A percentile compares a stretch with the other conserved stretches of the same genome.
These are phyloP conservation scores for Boletus tomentosulus DNA, from an alignment of 768 basidiomycete species.

Conservation along the genomic window DNA sequence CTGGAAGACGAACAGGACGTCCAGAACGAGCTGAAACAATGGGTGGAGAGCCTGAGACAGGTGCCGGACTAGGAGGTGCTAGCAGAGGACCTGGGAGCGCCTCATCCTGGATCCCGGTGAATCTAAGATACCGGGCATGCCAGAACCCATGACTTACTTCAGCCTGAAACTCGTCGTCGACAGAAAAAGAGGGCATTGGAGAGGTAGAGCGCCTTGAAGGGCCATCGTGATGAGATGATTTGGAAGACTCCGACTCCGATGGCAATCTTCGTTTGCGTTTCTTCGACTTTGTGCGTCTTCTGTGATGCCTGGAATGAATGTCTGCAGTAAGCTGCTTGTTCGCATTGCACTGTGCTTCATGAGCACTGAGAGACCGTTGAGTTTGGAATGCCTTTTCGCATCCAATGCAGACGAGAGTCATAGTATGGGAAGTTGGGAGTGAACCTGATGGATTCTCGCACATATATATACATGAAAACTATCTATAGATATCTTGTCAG, in stretches of 20 bases:
- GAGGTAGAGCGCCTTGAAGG: background rate
- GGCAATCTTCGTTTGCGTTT: background rate
- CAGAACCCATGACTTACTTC: too few species aligned
- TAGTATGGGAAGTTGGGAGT: too few species aligned
- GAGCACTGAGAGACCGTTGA: background rate
- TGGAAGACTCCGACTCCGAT: background rate
- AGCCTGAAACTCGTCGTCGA: too few species aligned
- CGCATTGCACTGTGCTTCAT: background rate
- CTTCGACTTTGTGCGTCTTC: background rate
- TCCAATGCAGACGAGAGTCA: background rate
- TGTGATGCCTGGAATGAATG: background rate
- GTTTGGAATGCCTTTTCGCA: background rate
- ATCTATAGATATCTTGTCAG: too few species aligned
- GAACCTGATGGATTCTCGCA: background rate
- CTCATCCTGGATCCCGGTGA: too few species aligned
- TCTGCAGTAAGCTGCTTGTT: background rate
- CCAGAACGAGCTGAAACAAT: conserved; percentile 1
- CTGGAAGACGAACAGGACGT: background rate
- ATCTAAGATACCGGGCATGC: too few species aligned
- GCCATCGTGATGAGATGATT: background rate
- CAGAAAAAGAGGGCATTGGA: too few species aligned
- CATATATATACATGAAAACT: background rate
- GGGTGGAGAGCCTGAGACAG: background rate
- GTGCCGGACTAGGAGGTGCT: too few species aligned
- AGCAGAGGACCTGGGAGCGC: too few species aligned